phyloP scores from a whole-genome alignment of 257 asterid species.

The Solanum habrochaites region DNA sequence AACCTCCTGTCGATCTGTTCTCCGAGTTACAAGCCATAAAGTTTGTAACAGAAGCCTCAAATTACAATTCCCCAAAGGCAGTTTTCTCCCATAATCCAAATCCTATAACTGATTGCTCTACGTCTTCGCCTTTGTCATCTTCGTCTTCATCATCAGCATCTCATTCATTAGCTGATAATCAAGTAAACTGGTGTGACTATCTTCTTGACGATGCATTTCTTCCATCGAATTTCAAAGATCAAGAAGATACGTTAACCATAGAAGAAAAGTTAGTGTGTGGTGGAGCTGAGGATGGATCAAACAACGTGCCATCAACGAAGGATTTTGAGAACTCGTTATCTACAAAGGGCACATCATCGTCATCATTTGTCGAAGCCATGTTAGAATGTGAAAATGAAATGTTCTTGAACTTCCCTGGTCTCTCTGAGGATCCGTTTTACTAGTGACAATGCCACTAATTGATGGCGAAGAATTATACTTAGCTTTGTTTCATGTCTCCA shows the following conservation, averaged over 20 bases:
- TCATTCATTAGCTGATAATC: constrained; percentile 11
- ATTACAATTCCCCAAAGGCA: neutral
- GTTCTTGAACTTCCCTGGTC: constrained; percentile 41
- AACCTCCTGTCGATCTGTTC: constrained; percentile 28
- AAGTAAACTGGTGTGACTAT: constrained; percentile 72
- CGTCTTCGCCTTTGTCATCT: constrained; percentile 16
- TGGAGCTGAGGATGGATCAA: neutral
- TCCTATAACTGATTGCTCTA: constrained; percentile 1
- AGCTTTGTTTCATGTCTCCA: neutral
- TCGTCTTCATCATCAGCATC: constrained; percentile 10
- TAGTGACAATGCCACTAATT: neutral
- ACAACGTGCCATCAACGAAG: neutral
- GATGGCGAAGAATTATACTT: neutral
- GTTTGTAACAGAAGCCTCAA: constrained; percentile 34
- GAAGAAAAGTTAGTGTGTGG: constrained; percentile 2
- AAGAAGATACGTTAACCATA: neutral
- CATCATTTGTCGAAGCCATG: constrained; percentile 67
- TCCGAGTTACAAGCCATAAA: constrained; percentile 63
- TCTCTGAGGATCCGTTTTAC: constrained; percentile 48
- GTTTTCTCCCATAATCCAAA: neutral
- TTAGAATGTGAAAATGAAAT: constrained; percentile 57
- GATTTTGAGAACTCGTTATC: constrained; percentile 22
- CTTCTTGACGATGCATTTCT: constrained; percentile 51
- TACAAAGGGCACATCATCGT: constrained; percentile 3
- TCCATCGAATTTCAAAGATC: constrained; percentile 2